Base-by-base conservation (phyloP, 2,329 filamentous ascomycete genomes). In the Leptoxyphium fumago region DNA sequence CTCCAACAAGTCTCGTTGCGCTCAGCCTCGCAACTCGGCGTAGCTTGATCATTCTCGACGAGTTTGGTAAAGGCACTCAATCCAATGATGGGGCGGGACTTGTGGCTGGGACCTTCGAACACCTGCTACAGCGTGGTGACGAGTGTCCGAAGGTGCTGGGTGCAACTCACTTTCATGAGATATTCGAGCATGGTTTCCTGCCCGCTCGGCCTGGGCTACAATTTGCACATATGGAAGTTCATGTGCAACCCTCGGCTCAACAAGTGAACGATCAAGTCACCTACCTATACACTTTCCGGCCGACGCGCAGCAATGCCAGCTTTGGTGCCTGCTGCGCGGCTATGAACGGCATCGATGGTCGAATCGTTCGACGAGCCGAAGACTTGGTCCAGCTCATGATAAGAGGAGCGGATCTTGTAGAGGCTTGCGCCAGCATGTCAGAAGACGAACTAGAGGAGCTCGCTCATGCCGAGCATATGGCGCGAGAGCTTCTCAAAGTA, bases 41-140 rank as follows among this genome's bases (percentile, higher is more conserved):
- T 40, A 95, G 84, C 55, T 68, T 98, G 5, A 61, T 98, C 1
- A 69, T 98, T n/a, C 77, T 96, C 39, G 91, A 98, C 54, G 91
- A 98, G 56, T 96, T 98, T 54, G 78, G 79, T 1, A 82, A 82
- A 59, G 79, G 78, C 2, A 82, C 78, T 0, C 74, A 78, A 46
- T 71, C 73, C 10, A 70, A 68, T 46, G 77, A 82, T 59, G 78
- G 78, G 18, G 77, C 78, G 1, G 78, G 78, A 0, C 62, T 82
- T 6, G 75, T 74, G 11, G 78, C 73, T 46, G 76, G 75, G 15
- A 68, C 80, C 2, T 70, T 80, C 49, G 68, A 76, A 47, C 62
- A 80, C 52, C 58, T 80, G 7, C 58, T 79, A 2, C 62, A 60
- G 42, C 60, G 74, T 1, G 68, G 64, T 2, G 47, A 60, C 1